phyloP scores from a whole-genome alignment of 257 asterid species.

The Solanum pimpinellifolium region DNA sequence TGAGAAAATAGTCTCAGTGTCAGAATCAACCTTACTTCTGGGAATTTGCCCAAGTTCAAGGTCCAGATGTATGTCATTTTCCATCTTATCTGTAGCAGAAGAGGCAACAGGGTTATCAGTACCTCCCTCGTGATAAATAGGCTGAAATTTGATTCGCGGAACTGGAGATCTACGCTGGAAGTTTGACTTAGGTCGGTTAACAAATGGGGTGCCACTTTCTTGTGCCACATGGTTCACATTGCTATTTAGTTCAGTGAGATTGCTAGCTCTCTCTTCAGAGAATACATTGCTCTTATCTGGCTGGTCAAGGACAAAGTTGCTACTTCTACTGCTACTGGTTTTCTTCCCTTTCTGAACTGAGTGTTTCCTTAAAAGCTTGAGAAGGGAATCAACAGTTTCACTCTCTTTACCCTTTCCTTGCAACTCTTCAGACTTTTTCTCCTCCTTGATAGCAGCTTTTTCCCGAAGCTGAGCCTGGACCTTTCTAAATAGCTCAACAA shows the following conservation, averaged over 20 bases:
- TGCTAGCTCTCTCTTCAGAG: constrained; percentile 26
- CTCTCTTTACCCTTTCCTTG: constrained; percentile 61
- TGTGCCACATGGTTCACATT: constrained; percentile 20
- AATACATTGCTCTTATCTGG: constrained; percentile 19
- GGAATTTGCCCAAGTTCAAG: constrained; percentile 7
- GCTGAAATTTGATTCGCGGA: constrained; percentile 44
- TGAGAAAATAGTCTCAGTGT: constrained; percentile 1
- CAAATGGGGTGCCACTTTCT: constrained; percentile 30
- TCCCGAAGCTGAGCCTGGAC: constrained; percentile 91
- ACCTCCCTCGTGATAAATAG: constrained; percentile 20
- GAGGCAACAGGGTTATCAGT: neutral
- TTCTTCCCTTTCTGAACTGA: constrained; percentile 73
- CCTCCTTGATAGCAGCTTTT: constrained; percentile 68
- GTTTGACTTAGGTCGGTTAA: constrained; percentile 61
- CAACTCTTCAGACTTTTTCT: constrained; percentile 48
- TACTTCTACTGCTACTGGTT: constrained; percentile 18
- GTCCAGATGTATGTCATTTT: constrained; percentile 6
- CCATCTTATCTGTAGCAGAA: neutral
- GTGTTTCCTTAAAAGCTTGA: constrained; percentile 85
- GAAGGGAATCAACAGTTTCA: constrained; percentile 92
- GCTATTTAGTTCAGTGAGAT: constrained; percentile 10
- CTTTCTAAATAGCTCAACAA: constrained; percentile 80
- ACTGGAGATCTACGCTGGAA: constrained; percentile 80
- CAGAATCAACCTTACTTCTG: constrained; percentile 8
- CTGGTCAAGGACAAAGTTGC: constrained; percentile 50